Evolutionary conservation across 257 asterid species (phyloP), one percentile per base, ranked within the genome.

Genomic region (Lithospermum erythrorhizon): DNA sequence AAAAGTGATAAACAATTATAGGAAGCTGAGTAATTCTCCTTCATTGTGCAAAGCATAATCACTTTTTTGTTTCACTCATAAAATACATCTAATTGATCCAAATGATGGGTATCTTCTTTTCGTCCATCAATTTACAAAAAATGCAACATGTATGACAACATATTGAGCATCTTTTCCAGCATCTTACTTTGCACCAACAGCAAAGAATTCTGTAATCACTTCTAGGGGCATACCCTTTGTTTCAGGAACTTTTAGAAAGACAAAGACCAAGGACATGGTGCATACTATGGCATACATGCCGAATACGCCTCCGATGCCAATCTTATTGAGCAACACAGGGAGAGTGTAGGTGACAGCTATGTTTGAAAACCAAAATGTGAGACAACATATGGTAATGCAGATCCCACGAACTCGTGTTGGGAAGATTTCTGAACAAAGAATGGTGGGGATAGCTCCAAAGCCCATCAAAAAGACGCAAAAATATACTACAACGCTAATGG

Each of bases 141-240:
- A 35, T 11, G 15, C 47, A 35, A 27, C 32, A 35, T 35, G 47
- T 35, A 35, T 32, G 41, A 32, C 41, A 32, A 32, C 1, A 32
- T 20, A 23, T 15, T 27, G 23, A 61, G 19, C 51, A 52, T 68
- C 65, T 57, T 65, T 71, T 22, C 24, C 69, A 30, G 72, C 70
- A 66, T 49, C 24, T 72, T 81, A 87, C 69, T 78, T 82, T 21
- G 97, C 97, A 21, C 95, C 97, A 20, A 84, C 80, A 5, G 94
- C 94, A 4, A 89, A 89, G 82, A 89, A 86, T 53, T 89, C 97
- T 0, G 97, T 79, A 56, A 89, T 89, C 70, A 89, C 97, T 72
- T 89, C 97, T 17, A 89, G 94, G 16, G 97, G 97, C 97, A 89
- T 89, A 58, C 97, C 97, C 71, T 89, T 89, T 6, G 97, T 89